Base-by-base conservation (phyloP, 2,329 filamentous ascomycete genomes). In the Verticillium isaacii region DNA sequence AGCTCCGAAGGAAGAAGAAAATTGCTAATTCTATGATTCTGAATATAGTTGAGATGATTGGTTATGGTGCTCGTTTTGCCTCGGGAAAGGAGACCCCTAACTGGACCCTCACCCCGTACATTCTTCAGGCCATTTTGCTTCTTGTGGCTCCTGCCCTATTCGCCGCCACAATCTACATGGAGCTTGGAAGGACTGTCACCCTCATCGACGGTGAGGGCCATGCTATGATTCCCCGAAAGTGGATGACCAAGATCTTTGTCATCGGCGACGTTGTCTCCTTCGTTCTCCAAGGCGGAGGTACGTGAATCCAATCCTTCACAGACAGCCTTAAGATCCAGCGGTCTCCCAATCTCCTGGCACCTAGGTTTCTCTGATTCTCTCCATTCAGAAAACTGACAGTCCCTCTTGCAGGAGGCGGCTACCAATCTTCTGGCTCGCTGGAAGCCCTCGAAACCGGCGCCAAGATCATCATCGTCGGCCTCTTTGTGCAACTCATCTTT, bases 401-500 rank as follows among this genome's bases (percentile, higher is more conserved):
- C n/a, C 11, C 45, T n/a, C n/a, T 32, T 5, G 15, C 19, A 64
- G 62, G 62, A n/a, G 62, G 62, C 14, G 60, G 60, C 12, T 64
- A 64, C 34, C 66, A 66, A 54, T 36, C 62, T 2, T 17, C 58
- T 0, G 62, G 62, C 0, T 56, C 19, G n/a, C 56, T 60, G 1
- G 58, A 58, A 1, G 60, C 62, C 12, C 52, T 59, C 5, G 32
- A 68, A 2, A 67, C 66, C 2, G 81, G 80, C 29, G 73, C 82
- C 61, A 75, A 79, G 14, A 72, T 86, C 55, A 80, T 86, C 5
- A 71, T 86, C 8, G 79, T 68, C 3, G 85, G 85, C 1, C 71
- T 88, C 1, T 70, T 80, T 14, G 71, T 86, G 5, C 85, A 88
- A 67, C 76, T 87, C 19, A 54, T 84, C 19, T 79, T 82, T 62